Evolutionary conservation across 208 protist species (phyloP).

Genomic region (Leishmania arabica): DNA sequence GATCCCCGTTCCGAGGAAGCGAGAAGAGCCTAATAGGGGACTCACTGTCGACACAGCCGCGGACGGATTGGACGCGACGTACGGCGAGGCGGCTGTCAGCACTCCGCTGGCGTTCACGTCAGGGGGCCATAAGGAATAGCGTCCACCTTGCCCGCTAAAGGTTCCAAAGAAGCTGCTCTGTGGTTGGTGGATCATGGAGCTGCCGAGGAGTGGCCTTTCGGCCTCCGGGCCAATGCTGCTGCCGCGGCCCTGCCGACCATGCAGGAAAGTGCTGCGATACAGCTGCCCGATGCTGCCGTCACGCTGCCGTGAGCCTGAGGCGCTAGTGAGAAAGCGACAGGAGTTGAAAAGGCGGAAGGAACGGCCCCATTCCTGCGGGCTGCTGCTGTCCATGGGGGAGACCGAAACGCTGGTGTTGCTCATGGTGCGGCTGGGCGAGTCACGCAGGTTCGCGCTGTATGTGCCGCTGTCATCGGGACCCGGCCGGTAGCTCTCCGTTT

Average conservation of each 20-base stretch:
- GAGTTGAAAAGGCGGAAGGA: conserved; percentile 84
- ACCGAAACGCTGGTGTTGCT: conserved; percentile 66
- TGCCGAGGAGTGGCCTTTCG: conserved; percentile 20
- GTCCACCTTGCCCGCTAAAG: conserved; percentile 7
- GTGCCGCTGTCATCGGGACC: conserved; percentile 27
- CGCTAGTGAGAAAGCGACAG: conserved; percentile 33
- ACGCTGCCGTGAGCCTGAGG: conserved; percentile 29
- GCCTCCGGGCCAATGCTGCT: conserved; percentile 24
- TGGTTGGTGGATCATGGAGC: conserved; percentile 18
- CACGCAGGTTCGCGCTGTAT: conserved; percentile 24
- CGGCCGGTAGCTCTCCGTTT: conserved; percentile 39
- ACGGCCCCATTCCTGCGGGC: conserved; percentile 62
- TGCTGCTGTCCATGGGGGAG: conserved; percentile 58
- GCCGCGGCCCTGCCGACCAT: conserved; percentile 20
- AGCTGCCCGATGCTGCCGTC: conserved; percentile 34
- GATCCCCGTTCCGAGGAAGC: conserved; percentile 14
- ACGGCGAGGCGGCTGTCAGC: conserved; percentile 15
- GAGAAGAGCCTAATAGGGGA: conserved; percentile 18
- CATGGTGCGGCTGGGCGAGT: conserved; percentile 42
- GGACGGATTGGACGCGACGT: conserved; percentile 1
- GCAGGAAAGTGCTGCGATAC: conserved; percentile 38
- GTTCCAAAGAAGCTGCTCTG: conserved; percentile 28
- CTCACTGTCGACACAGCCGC: conserved; percentile 13
- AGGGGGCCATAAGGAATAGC: conserved; percentile 25
- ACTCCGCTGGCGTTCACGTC: conserved; percentile 24